A percentile compares a stretch with the other conserved stretches of the same genome.
Conservation (phyloP, 257 asterid species). For the Capsicum chinense region DNA sequence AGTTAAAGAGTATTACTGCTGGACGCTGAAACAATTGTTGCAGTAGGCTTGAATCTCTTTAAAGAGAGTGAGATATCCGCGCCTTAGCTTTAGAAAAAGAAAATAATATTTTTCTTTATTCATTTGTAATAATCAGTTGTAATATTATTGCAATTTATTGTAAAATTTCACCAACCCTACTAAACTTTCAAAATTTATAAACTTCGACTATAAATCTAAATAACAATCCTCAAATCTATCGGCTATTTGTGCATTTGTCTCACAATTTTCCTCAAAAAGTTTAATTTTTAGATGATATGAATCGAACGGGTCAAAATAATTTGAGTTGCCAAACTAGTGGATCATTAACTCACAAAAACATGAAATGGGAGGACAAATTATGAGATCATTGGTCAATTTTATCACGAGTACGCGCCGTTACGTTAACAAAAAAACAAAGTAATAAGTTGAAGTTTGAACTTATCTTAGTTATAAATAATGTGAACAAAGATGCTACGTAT, state of each 20-base stretch:
- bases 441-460: background rate
- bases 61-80: no score
- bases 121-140: no score
- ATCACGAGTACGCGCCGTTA: no score
- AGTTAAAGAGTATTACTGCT: no score
- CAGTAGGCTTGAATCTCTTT: no score
- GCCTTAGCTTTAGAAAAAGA: no score
- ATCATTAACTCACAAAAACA: background rate
- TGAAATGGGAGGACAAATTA: background rate
- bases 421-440: background rate
- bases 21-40: no score
- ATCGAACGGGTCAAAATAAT: fast-evolving
- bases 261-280: background rate
- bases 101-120: no score
- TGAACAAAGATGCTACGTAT: background rate
- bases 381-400: background rate
- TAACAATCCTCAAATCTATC: background rate
- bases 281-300: background rate
- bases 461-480: background rate
- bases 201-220: background rate
- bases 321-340: background rate
- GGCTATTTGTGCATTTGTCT: background rate
- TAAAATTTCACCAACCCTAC: background rate
- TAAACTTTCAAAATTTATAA: background rate
- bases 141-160: no score